Conservation (phyloP, 2,329 filamentous ascomycete genomes). For the Penicillium sp. region DNA sequence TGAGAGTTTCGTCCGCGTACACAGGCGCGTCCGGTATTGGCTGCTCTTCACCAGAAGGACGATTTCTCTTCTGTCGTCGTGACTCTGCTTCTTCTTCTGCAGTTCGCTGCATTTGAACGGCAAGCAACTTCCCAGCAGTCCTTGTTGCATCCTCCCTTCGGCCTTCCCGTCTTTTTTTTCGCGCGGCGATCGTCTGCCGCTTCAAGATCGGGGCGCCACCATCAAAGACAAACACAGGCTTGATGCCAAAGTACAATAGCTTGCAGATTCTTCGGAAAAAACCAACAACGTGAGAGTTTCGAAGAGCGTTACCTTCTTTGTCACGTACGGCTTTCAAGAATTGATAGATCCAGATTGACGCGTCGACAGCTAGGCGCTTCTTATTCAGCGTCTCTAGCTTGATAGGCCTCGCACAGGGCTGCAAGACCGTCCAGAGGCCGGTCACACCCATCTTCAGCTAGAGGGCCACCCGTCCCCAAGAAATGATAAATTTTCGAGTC, state of each 20-base stretch:
- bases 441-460: slow-evolving; percentile 77
- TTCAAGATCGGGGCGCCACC: slow-evolving; percentile 88
- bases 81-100: slow-evolving; percentile 74
- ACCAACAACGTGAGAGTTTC: slow-evolving; percentile 91
- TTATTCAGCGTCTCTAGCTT: slow-evolving; percentile 95
- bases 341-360: slow-evolving; percentile 99
- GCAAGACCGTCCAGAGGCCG: slow-evolving; percentile 91
- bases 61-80: slow-evolving; percentile 50
- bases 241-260: slow-evolving; percentile 90
- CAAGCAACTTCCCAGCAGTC: slow-evolving; percentile 85
- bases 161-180: slow-evolving; percentile 77
- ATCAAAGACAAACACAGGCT: slow-evolving; percentile 96
- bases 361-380: slow-evolving; percentile 93
- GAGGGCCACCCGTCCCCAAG: not conserved
- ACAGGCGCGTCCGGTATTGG: slow-evolving; percentile 65
- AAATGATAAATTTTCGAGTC: not conserved
- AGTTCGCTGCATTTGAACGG: slow-evolving; percentile 85
- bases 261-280: slow-evolving; percentile 99
- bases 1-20: slow-evolving; percentile 84
- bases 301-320: slow-evolving; percentile 93
- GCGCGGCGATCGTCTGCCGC: slow-evolving; percentile 75
- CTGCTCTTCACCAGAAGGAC: slow-evolving; percentile 55
- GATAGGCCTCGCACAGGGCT: slow-evolving; percentile 90
- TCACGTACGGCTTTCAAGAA: slow-evolving; percentile 98
- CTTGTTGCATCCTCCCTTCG: slow-evolving; percentile 84